Percentiles rank a stretch among this genome's conserved stretches.
Conservation (phyloP, 805 yeast species). For the Lachancea nothofagi region DNA sequence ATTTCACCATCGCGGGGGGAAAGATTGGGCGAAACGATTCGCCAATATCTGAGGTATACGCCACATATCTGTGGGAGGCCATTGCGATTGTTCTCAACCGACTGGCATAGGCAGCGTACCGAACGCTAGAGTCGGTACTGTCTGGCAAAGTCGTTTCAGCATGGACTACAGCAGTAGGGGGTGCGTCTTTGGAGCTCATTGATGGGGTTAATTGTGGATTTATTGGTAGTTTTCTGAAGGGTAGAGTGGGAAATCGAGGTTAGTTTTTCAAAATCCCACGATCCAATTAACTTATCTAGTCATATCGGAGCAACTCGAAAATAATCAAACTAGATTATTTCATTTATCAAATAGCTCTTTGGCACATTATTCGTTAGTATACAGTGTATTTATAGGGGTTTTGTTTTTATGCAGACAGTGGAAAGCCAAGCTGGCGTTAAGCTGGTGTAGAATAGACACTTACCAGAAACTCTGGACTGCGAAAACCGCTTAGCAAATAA, state of each 20-base stretch:
- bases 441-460: too few relatives aligned
- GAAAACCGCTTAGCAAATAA: too few relatives aligned
- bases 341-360: conserved; percentile 15
- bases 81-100: conserved; percentile 61
- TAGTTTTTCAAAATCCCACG: too few relatives aligned
- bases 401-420: too few relatives aligned
- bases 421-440: too few relatives aligned
- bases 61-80: conserved; percentile 77
- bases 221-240: too few relatives aligned
- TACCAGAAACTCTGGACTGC: too few relatives aligned
- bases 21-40: conserved; percentile 83
- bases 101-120: conserved; percentile 82
- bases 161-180: background rate
- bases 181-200: conserved; percentile 2
- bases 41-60: conserved; percentile 82
- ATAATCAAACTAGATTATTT: too few relatives aligned
- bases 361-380: conserved; percentile 3
- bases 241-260: too few relatives aligned
- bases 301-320: too few relatives aligned
- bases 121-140: conserved; percentile 44
- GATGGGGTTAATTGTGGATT: background rate
- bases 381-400: conserved; percentile 3
- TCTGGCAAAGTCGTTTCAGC: conserved; percentile 24
- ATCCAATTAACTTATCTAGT: too few relatives aligned
- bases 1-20: conserved; percentile 55